These are phyloP conservation scores for Cryptococcus sp. DNA, from an alignment of 1,284 basidiomycete genomes.

Conservation along the genomic window DNA sequence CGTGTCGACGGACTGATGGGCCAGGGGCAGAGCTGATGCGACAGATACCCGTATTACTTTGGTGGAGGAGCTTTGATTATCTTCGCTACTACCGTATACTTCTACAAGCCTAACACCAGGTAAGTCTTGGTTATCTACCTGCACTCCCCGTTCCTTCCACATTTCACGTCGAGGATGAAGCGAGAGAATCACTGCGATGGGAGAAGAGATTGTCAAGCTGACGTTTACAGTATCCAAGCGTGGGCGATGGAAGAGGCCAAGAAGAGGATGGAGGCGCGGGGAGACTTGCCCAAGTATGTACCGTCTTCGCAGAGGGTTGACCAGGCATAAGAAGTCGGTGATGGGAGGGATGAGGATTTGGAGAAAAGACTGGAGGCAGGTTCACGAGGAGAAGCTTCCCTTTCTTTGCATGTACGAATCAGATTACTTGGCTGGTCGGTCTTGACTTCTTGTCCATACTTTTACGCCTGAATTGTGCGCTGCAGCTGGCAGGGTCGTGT, in stretches of 20 bases:
- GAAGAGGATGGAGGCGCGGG: constrained; percentile 77
- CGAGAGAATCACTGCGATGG: not conserved
- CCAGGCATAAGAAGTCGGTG: not conserved
- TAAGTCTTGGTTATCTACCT: constrained; percentile 50
- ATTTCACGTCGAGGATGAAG: not conserved
- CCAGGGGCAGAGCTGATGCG: not conserved
- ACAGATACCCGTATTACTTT: constrained; percentile 64
- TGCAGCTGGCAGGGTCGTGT: too few species aligned
- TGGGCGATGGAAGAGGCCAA: constrained; percentile 88
- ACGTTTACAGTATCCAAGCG: constrained; percentile 62
- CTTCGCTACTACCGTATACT: constrained; percentile 66
- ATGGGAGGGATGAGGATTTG: not conserved
- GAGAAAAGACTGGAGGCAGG: not conserved
- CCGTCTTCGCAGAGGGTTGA: constrained; percentile 24
- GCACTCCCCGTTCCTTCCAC: not conserved
- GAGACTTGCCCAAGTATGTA: constrained; percentile 76
- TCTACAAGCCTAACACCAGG: constrained; percentile 97
- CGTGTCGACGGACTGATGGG: too few species aligned
- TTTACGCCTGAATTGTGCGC: too few species aligned
- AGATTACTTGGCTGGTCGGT: too few species aligned
- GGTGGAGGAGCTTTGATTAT: constrained; percentile 88
- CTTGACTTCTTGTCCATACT: too few species aligned
- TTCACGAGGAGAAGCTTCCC: too few species aligned
- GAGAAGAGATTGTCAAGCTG: not conserved
- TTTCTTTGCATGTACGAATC: too few species aligned